Percentiles rank a stretch among this genome's conserved stretches.
Evolutionary conservation across 2,329 filamentous ascomycete genomes (phyloP).

Genomic region (Colletotrichum noveboracense): DNA sequence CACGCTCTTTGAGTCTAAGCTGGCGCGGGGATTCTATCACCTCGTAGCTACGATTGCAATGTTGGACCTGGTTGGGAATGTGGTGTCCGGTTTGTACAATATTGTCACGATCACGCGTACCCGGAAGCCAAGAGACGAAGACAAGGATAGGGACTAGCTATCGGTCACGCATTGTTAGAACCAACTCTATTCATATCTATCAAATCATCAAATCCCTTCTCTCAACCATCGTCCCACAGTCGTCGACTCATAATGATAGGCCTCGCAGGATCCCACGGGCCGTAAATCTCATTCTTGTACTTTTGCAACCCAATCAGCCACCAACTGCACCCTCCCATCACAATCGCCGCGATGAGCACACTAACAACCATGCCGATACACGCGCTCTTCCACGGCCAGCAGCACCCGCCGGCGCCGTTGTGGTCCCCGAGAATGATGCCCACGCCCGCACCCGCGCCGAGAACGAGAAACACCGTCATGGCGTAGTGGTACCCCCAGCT

Average conservation of each 20-base stretch:
- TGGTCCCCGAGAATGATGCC: conserved; percentile 61
- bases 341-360: conserved; percentile 73
- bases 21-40: no score
- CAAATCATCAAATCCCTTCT: not conserved
- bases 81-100: no score
- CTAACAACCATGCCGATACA: conserved; percentile 79
- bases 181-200: not conserved
- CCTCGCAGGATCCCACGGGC: conserved; percentile 95
- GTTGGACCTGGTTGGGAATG: no score
- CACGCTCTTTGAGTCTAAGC: no score
- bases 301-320: conserved; percentile 97
- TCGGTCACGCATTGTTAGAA: not conserved
- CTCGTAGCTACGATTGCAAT: no score
- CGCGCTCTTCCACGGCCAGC: conserved; percentile 58
- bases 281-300: conserved; percentile 99
- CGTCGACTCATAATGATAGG: conserved; percentile 79
- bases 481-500: conserved; percentile 82
- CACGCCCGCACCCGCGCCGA: conserved; percentile 80
- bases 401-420: conserved; percentile 35
- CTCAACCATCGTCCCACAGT: conserved; percentile 50
- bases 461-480: conserved; percentile 77
- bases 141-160: no score
- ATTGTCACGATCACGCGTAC: no score
- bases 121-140: no score
- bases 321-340: conserved; percentile 95